Percentiles rank a stretch among this genome's conserved stretches.
Evolutionary conservation across 208 protist genomes (phyloP).

Genomic region (Crithidia acanthocephali): DNA sequence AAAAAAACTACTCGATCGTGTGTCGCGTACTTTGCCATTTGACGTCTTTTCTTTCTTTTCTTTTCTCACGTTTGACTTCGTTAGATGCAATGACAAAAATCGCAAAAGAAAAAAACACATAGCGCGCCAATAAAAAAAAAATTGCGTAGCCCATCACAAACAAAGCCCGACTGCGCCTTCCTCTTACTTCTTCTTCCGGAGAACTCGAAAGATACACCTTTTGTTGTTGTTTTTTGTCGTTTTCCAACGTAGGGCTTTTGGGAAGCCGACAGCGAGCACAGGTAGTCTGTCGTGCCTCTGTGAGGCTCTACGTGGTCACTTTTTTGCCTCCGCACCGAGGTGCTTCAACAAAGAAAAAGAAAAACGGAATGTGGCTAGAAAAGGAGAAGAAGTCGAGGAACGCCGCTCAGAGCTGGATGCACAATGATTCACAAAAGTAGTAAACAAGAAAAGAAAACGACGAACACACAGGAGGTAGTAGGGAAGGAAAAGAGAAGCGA

Average conservation of each 20-base stretch:
- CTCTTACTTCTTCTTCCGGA: not conserved
- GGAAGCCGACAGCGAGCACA: slow-evolving; percentile 1
- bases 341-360: not conserved
- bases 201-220: not conserved
- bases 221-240: not conserved
- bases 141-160: not conserved
- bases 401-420: not conserved
- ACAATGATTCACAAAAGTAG: not conserved
- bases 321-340: not conserved
- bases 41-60: slow-evolving; percentile 3
- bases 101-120: not conserved
- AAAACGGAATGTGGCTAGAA: not conserved
- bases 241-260: not conserved
- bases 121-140: slow-evolving; percentile 1
- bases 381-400: not conserved
- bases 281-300: slow-evolving; percentile 2
- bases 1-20: too few relatives aligned
- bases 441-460: not conserved
- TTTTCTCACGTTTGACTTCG: not conserved
- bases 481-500: not conserved
- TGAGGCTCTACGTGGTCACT: not conserved
- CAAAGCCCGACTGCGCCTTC: not conserved
- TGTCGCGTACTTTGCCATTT: too few relatives aligned
- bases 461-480: not conserved
- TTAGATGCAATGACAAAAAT: slow-evolving; percentile 9